Conservation (phyloP, 495 filamentous ascomycete genomes). For the Penicillium simplicissimum region DNA sequence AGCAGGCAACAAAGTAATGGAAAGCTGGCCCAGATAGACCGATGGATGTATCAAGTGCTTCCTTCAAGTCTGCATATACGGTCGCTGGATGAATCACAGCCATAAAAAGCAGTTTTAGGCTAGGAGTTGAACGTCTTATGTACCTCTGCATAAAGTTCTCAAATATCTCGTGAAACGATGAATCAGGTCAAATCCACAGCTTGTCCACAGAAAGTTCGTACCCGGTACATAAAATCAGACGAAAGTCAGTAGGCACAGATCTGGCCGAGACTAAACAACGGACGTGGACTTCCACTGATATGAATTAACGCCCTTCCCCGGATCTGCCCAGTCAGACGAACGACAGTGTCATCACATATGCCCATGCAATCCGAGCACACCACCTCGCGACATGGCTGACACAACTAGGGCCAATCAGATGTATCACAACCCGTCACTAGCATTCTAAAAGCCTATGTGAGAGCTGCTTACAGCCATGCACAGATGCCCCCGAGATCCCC, state of each 20-base stretch:
- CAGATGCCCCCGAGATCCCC: neutral
- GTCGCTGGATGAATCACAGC: conserved; percentile 27
- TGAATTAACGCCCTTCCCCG: conserved; percentile 16
- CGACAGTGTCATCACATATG: conserved; percentile 25
- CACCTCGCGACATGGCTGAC: conserved; percentile 30
- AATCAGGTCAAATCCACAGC: neutral
- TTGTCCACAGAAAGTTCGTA: no score
- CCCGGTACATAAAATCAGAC: no score
- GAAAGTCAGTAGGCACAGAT: no score
- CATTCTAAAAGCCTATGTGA: conserved; percentile 1
- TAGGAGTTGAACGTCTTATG: neutral
- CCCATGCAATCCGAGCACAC: conserved; percentile 31
- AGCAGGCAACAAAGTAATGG: neutral
- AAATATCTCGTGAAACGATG: neutral
- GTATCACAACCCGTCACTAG: conserved; percentile 15
- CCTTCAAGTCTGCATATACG: conserved; percentile 9
- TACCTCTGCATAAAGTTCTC: neutral
- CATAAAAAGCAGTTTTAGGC: neutral
- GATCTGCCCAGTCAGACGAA: conserved; percentile 28
- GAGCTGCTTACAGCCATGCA: conserved; percentile 2
- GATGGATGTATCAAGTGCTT: conserved; percentile 7
- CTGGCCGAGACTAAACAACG: no score
- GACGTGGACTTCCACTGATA: neutral
- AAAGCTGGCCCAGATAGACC: conserved; percentile 11
- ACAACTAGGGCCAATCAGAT: conserved; percentile 22